Evolutionary conservation across 352 stramenopile species (phyloP).

Genomic region (Blastocystis hominis): DNA sequence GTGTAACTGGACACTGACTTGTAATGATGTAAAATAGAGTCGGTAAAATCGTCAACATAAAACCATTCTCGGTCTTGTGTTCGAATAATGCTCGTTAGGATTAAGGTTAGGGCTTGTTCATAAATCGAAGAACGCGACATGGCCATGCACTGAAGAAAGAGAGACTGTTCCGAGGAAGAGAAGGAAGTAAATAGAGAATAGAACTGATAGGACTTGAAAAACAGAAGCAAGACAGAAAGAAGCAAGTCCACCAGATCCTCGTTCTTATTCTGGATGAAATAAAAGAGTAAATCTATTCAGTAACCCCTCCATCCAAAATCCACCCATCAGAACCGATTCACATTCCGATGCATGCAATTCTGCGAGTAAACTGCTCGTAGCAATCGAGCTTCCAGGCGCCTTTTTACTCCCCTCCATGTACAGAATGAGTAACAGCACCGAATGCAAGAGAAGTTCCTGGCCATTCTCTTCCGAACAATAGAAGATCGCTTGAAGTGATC

Average conservation of each 20-base stretch:
- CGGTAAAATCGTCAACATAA: background rate
- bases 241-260: background rate
- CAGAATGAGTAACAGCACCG: conserved; percentile 29
- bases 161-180: background rate
- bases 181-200: background rate
- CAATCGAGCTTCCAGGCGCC: background rate
- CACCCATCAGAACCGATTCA: conserved; percentile 12
- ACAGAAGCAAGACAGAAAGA: conserved; percentile 9
- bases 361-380: background rate
- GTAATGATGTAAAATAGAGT: conserved; percentile 4
- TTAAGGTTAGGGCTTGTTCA: conserved; percentile 22
- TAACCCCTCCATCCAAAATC: background rate
- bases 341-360: conserved; percentile 43
- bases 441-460: background rate
- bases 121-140: background rate
- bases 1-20: background rate
- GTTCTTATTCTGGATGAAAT: background rate
- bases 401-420: conserved; percentile 4
- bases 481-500: conserved; percentile 1
- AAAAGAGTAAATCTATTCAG: conserved; percentile 12
- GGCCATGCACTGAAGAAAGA: background rate
- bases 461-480: conserved; percentile 8
- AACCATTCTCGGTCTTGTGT: conserved; percentile 21
- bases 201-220: conserved; percentile 21
- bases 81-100: conserved; percentile 17